phyloP scores from a whole-genome alignment of 441 rosid genomes.

The Croton laevigatus region DNA sequence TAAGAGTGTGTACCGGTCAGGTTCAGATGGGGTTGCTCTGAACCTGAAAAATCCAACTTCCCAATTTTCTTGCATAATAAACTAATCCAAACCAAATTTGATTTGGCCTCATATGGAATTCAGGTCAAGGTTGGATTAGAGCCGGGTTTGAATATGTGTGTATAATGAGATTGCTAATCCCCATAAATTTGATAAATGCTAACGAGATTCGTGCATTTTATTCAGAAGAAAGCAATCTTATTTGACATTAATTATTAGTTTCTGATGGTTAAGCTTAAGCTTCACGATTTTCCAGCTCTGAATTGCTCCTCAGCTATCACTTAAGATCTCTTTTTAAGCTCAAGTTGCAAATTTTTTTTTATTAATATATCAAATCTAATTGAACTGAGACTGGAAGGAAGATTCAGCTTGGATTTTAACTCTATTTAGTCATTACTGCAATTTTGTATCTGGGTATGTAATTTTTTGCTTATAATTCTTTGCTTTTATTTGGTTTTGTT shows the following conservation, averaged over 20 bases:
- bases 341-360: conserved; percentile 5
- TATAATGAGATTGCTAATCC: conserved; percentile 11
- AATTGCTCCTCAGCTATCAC: conserved; percentile 9
- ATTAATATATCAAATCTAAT: no score
- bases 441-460: conserved; percentile 29
- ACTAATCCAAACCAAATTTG: no score
- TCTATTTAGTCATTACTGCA: neutral
- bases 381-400: conserved; percentile 7
- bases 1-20: no score
- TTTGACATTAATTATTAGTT: conserved; percentile 10
- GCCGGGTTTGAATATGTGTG: neutral
- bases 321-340: conserved; percentile 9
- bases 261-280: conserved; percentile 22
- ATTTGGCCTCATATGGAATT: no score
- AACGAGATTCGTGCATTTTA: conserved; percentile 34
- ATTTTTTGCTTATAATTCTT: neutral
- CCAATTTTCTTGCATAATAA: no score
- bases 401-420: conserved; percentile 13
- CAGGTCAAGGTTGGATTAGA: no score
- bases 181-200: conserved; percentile 7
- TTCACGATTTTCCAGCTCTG: conserved; percentile 34
- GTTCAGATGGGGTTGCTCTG: no score
- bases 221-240: neutral
- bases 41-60: no score
- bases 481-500: neutral